Conservation (phyloP, 2,329 filamentous ascomycete species). For the Exophiala spinifera region DNA sequence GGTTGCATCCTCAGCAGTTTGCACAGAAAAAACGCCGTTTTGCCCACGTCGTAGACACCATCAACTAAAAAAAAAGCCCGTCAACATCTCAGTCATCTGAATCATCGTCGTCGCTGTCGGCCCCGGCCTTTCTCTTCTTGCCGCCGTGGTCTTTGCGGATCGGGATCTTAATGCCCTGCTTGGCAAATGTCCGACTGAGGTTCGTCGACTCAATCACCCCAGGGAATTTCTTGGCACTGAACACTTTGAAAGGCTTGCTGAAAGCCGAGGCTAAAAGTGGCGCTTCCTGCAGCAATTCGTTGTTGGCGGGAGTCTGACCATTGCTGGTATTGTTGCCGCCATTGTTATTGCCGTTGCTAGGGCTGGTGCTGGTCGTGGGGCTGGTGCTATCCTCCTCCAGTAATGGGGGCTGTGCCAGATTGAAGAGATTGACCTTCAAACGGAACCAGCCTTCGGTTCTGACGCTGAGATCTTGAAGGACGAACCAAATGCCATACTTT, state of each 20-base stretch:
- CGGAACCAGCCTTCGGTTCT: constrained; percentile 88
- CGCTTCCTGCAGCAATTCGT: constrained; percentile 17
- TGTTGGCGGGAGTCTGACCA: neutral
- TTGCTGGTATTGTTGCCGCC: neutral
- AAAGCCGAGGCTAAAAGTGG: constrained; percentile 82
- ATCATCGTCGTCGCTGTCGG: constrained; percentile 37
- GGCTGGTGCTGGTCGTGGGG: too few species aligned
- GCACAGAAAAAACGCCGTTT: neutral
- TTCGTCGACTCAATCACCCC: constrained; percentile 92
- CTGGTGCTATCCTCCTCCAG: constrained; percentile 4
- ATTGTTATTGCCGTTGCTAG: too few species aligned
- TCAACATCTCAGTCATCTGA: constrained; percentile 24
- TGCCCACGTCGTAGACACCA: too few species aligned
- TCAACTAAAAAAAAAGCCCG: too few species aligned
- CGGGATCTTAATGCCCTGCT: constrained; percentile 93
- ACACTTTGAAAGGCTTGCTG: constrained; percentile 87
- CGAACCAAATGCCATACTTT: constrained; percentile 91
- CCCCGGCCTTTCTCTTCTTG: constrained; percentile 46
- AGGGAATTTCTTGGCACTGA: constrained; percentile 96
- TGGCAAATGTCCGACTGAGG: constrained; percentile 87
- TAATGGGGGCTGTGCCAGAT: constrained; percentile 59
- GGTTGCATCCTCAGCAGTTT: neutral
- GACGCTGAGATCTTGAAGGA: constrained; percentile 91
- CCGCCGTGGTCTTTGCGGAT: constrained; percentile 77
- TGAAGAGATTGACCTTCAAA: constrained; percentile 77